phyloP scores from a whole-genome alignment of 306 rosid genomes.

The Inga laurina region DNA sequence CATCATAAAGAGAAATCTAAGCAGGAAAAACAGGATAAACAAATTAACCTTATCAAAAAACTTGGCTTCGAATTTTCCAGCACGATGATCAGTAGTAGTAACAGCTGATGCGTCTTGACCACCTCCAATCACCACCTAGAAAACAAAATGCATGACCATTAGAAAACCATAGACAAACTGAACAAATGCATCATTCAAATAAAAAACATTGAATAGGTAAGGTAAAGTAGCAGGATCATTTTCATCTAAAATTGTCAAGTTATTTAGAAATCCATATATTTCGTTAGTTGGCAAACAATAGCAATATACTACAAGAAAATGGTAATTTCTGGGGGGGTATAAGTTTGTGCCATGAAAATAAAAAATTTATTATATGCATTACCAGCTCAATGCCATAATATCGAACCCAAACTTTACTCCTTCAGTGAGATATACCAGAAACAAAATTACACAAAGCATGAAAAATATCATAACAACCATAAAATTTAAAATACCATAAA shows the following conservation, averaged over 20 bases:
- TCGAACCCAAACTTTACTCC: not conserved
- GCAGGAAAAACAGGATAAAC: not conserved
- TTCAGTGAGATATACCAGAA: constrained; percentile 2
- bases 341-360: not conserved
- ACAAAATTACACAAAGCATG: not conserved
- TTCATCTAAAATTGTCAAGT: not conserved
- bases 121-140: constrained; percentile 93
- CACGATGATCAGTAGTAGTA: constrained; percentile 92
- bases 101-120: constrained; percentile 95
- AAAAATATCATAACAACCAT: not conserved
- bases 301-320: not conserved
- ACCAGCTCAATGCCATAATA: not conserved
- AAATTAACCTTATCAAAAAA: constrained; percentile 78
- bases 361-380: not conserved
- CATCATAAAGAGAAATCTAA: not conserved
- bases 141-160: not conserved
- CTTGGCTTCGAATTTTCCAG: constrained; percentile 93
- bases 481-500: not conserved
- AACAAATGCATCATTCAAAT: not conserved
- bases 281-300: not conserved
- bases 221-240: not conserved
- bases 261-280: not conserved
- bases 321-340: not conserved
- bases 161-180: not conserved
- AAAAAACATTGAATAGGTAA: not conserved